Conservation (phyloP, 202 grass and related monocot species). For the Eragrostis tef region DNA sequence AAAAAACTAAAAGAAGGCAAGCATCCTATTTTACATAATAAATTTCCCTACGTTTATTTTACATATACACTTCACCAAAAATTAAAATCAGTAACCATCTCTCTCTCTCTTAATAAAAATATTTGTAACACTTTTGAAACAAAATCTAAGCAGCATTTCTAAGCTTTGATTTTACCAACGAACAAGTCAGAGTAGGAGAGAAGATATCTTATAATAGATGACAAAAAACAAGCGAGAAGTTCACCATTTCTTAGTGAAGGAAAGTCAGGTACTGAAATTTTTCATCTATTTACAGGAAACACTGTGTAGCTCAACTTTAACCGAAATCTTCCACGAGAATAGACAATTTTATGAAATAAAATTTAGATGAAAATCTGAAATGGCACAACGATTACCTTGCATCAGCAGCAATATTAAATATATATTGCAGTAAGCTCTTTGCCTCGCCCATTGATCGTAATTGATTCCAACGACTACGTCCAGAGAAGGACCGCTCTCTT, state of each 20-base stretch:
- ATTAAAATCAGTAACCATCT: not conserved
- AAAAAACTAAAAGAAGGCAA: not conserved
- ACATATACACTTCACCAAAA: not conserved
- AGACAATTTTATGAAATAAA: constrained; percentile 17
- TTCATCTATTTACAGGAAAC: constrained; percentile 9
- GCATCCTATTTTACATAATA: not conserved
- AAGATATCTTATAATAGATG: not conserved
- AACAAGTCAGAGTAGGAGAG: not conserved
- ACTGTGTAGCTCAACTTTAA: constrained; percentile 18
- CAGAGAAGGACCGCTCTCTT: constrained; percentile 86
- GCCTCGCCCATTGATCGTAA: constrained; percentile 92
- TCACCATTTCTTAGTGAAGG: not conserved
- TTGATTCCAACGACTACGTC: constrained; percentile 91
- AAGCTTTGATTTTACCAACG: not conserved
- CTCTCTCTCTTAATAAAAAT: not conserved
- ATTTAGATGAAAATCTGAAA: constrained; percentile 22
- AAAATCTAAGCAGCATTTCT: not conserved
- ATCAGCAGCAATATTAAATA: constrained; percentile 83
- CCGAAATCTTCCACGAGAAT: constrained; percentile 19
- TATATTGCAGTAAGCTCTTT: constrained; percentile 90
- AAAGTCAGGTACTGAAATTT: constrained; percentile 11
- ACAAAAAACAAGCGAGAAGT: not conserved
- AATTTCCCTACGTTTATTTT: not conserved
- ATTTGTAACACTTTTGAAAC: not conserved
- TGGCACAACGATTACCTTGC: constrained; percentile 62